Base-by-base conservation (phyloP, 306 rosid genomes). In the Lablab purpureus region DNA sequence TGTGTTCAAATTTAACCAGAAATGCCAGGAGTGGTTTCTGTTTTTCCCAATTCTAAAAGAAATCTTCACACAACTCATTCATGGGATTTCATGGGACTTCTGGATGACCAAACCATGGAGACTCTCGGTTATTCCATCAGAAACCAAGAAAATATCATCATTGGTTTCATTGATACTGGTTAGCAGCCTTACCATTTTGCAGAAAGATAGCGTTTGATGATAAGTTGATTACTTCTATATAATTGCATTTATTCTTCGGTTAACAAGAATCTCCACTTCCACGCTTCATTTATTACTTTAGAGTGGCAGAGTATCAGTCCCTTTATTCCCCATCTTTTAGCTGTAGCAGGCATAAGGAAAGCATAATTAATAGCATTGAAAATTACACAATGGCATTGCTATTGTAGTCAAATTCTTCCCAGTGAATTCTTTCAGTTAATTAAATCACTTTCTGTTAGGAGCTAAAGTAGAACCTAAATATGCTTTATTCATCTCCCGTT, bases 21-120 rank as follows among this genome's bases (percentile, higher is more conserved):
- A 84, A 89, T 92, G 86, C 71, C 73, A 2, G 97, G 91, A 37
- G 97, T 92, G 77, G 88, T 92, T 85, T 92, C 97, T 79, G 97
- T 92, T 73, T 92, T 92, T 72, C 97, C 95, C 32, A 92, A 90
- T 85, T 65, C 65, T 47, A 92, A 85, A 81, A 90, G 96, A 84
- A 87, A 54, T 72, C 84, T 92, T 36, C 97, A 92, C 83, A 92
- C 97, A 46, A 92, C 97, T 62, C 97, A 92, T 85, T 92, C 97
- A 9, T 92, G 97, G 97, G 91, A 90, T 88, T 92, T 92, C 83
- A 92, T 92, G 97, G 97, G 97, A 25, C 93, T 92, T 80, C 41
- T 87, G 83, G 92, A 87, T 15, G 93, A 90, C 50, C 86, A 89
- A 79, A 90, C 93, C 36, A 79, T 89, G 92, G 92, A 87, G 87